Conservation (phyloP, 352 stramenopile species). For the Globisporangium mamillatum region DNA sequence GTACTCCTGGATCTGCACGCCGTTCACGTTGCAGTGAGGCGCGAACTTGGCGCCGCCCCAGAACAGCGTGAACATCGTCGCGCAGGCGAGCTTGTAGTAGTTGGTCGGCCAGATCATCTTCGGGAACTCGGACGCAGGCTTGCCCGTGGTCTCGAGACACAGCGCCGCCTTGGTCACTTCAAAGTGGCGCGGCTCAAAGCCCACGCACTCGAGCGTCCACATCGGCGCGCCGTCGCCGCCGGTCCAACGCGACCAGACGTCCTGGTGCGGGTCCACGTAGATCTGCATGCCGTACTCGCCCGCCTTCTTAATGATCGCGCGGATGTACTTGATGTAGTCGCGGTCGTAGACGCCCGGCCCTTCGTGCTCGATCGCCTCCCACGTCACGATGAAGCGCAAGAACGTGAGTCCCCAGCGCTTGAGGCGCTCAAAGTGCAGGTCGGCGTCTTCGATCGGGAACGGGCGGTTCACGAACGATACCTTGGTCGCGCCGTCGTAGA, state of each 20-base stretch:
- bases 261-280: slow-evolving; percentile 90
- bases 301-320: slow-evolving; percentile 53
- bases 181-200: slow-evolving; percentile 77
- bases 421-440: slow-evolving; percentile 74
- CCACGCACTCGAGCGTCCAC: slow-evolving; percentile 85
- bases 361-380: slow-evolving; percentile 89
- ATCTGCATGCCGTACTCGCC: slow-evolving; percentile 64
- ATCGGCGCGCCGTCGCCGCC: slow-evolving; percentile 87
- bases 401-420: slow-evolving; percentile 84
- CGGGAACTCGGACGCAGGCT: slow-evolving; percentile 43
- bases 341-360: slow-evolving; percentile 80
- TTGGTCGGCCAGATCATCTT: slow-evolving; percentile 94
- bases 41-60: slow-evolving; percentile 75
- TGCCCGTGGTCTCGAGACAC: slow-evolving; percentile 61
- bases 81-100: slow-evolving; percentile 87
- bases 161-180: slow-evolving; percentile 68
- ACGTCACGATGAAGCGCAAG: slow-evolving; percentile 84
- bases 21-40: slow-evolving; percentile 61
- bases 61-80: slow-evolving; percentile 93
- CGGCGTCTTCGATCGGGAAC: slow-evolving; percentile 84
- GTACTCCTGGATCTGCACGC: slow-evolving; percentile 79
- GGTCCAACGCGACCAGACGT: slow-evolving; percentile 91
- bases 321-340: slow-evolving; percentile 82
- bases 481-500: slow-evolving; percentile 47
- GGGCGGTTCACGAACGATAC: slow-evolving; percentile 83